phyloP scores from a whole-genome alignment of 768 basidiomycete genomes.

The Strobilomyces echinocephalus region DNA sequence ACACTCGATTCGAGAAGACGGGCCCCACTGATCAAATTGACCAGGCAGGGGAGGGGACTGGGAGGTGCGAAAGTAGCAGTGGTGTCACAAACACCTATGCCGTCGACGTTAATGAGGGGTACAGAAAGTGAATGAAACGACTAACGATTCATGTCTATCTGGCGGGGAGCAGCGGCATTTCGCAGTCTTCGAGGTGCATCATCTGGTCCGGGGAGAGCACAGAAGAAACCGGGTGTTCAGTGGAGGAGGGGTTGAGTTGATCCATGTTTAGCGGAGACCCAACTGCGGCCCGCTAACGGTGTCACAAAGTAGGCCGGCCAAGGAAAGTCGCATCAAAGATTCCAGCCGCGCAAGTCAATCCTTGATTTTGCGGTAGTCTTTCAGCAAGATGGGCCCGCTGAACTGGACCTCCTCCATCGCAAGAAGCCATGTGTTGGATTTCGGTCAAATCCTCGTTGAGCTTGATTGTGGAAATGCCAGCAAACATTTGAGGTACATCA shows the following conservation, averaged over 20 bases:
- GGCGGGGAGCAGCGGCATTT: too few relatives aligned
- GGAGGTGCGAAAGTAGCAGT: too few relatives aligned
- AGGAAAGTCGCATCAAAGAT: slow-evolving; percentile 84
- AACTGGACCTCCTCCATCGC: slow-evolving; percentile 90
- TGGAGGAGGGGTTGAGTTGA: slow-evolving; percentile 52
- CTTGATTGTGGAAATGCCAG: slow-evolving; percentile 85
- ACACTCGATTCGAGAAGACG: too few relatives aligned
- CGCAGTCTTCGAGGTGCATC: slow-evolving; percentile 63
- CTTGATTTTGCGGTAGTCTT: slow-evolving; percentile 96
- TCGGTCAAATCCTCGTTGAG: slow-evolving; percentile 84
- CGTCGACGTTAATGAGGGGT: too few relatives aligned
- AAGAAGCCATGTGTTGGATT: slow-evolving; percentile 90
- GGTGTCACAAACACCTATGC: too few relatives aligned
- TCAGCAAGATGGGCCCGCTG: slow-evolving; percentile 75
- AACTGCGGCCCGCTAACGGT: slow-evolving; percentile 72
- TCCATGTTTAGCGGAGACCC: slow-evolving; percentile 55
- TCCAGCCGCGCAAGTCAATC: slow-evolving; percentile 96
- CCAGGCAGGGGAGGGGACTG: too few relatives aligned
- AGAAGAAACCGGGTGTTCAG: slow-evolving; percentile 36
- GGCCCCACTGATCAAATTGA: too few relatives aligned
- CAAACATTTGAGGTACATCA: slow-evolving; percentile 99
- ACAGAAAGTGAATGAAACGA: too few relatives aligned
- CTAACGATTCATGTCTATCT: too few relatives aligned
- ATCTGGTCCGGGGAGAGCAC: slow-evolving; percentile 65
- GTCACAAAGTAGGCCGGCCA: slow-evolving; percentile 76